Evolutionary conservation across 78 protist genomes (phyloP), one percentile per base, ranked within the genome.

Genomic region (Dictyostelium brefeldianum): DNA sequence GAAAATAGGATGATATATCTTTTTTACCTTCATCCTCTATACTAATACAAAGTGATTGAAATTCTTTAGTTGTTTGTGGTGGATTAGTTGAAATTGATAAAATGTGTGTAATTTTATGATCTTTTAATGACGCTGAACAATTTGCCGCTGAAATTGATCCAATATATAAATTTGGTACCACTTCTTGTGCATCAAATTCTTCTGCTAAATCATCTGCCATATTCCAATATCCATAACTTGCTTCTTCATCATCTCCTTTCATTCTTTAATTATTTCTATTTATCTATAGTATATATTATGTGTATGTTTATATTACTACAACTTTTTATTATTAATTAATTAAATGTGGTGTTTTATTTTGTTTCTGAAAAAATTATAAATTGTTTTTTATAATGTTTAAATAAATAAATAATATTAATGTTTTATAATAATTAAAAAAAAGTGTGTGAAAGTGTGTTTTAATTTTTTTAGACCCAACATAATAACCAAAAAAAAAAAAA

Each of bases 141-240:
- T 59, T 36, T 56, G 92, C 92, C 10, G 92, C 92, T 12, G 41
- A 11, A 41, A 79, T 79, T 46, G 92, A 84, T 22, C 92, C 92
- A 59, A 84, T 84, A n/a, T 36, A 84, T 14, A 84, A 53, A 36
- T 75, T 71, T 46, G 92, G 92, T 59, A 84, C 53, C 0, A 84
- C 92, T 59, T 84, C 81, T 75, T 84, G 92, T 0, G 92, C 92
- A 74, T 84, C 92, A n/a, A 84, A 84, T 48, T 84, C 92, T 31
- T 84, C 77, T 9, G 17, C 77, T 1, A 84, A 29, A 15, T 51
- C 65, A 22, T 84, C 92, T 74, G 50, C 92, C 92, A 84, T 84
- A 47, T 75, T 83, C 92, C 92, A 84, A 59, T 84, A 84, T 12
- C 90, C 73, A 22, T 64, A 53, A 65, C 57, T 22, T 22, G 18